Evolutionary conservation across 441 rosid species (phyloP), one percentile per base, ranked within the genome.

Genomic region (Dalechampia spathulata): DNA sequence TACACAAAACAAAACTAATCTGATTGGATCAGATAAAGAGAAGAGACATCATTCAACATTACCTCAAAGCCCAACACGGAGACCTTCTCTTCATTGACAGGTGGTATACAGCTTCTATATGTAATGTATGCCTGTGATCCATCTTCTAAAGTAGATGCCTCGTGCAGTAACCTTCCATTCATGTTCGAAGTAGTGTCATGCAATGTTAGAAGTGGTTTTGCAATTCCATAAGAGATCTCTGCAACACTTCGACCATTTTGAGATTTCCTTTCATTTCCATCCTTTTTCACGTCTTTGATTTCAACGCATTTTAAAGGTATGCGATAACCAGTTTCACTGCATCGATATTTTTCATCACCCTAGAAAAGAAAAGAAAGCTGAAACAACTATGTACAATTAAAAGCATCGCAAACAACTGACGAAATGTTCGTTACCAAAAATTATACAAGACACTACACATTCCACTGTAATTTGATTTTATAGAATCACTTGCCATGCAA

Each of bases 281-380:
- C 59, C 15, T 64, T 58, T 20, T 59, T 38, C 52, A 16, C 55
- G 38, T 52, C 71, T 49, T 56, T 71, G 28, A 58, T 65, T 69
- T 80, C 83, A 60, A 75, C 69, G 61, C 96, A 90, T 74, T 79
- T 85, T 34, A 91, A 72, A 49, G 95, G 88, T 69, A 91, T 85
- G 0, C 95, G 90, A 68, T 90, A 83, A 28, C 95, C 92, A 0
- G 96, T 91, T 76, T 87, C 98, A 64, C 98, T 86, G 60, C 98
- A 91, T 14, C 89, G 90, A 70, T 79, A 87, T 61, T 79, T 83
- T 17, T 71, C 75, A 63, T 77, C 78, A 60, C 67, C 81, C 96
- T 91, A 69, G 70, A 65, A 38, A 64, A 49, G n/a, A n/a, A 52
- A 39, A 41, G 41, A 39, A 43, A 67, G 27, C 12, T 4, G 12